These are phyloP conservation scores for Sugiyamaella pinicola DNA, from an alignment of 1,139 yeast species.

Conservation along the genomic window DNA sequence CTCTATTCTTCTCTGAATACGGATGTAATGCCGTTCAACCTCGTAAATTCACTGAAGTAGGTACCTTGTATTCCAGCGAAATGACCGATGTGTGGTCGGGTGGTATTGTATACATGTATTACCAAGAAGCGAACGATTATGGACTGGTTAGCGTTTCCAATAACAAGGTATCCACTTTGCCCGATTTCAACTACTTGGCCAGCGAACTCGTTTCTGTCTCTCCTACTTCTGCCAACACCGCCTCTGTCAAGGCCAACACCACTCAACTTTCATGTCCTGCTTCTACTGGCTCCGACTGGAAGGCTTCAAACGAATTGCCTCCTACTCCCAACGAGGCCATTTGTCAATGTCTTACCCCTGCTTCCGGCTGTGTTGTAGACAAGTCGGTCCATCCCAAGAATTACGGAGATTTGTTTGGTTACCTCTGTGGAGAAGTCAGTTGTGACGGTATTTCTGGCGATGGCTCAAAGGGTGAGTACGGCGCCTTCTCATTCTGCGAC, in stretches of 20 bases:
- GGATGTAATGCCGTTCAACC: conserved; percentile 80
- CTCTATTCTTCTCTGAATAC: conserved; percentile 87
- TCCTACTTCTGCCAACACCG: conserved; percentile 60
- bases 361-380: conserved; percentile 56
- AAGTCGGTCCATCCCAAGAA: conserved; percentile 49
- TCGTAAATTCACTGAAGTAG: conserved; percentile 77
- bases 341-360: conserved; percentile 57
- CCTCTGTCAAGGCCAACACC: conserved; percentile 50
- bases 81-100: conserved; percentile 90
- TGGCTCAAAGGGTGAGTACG: too few species aligned
- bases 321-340: conserved; percentile 66
- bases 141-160: conserved; percentile 71
- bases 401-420: conserved; percentile 57
- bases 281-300: conserved; percentile 52
- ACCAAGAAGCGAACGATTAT: conserved; percentile 85
- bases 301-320: conserved; percentile 59
- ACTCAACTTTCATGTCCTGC: conserved; percentile 55
- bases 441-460: conserved; percentile 66
- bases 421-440: conserved; percentile 48
- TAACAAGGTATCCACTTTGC: conserved; percentile 57
- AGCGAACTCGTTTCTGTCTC: conserved; percentile 53
- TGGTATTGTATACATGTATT: conserved; percentile 89
- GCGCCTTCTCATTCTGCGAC: conserved; percentile 61
- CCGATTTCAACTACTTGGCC: conserved; percentile 59
- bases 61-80: conserved; percentile 47